A percentile compares a stretch with the other conserved stretches of the same genome.
These are phyloP conservation scores for Myriangium duriaei DNA, from an alignment of 2,329 filamentous ascomycete species.

Conservation along the genomic window DNA sequence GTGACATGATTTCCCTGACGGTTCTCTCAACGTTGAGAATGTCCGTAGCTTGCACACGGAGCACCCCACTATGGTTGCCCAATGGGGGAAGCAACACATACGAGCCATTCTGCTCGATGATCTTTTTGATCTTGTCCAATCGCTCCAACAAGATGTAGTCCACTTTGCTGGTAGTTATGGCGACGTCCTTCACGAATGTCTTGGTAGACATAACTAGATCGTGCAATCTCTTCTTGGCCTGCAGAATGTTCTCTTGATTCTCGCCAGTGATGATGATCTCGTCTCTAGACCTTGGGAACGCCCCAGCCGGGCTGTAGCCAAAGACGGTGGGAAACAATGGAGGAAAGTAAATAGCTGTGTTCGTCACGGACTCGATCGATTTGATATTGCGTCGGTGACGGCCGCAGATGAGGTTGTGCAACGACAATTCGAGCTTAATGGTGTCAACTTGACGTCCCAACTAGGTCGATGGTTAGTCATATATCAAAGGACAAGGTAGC, in stretches of 20 bases:
- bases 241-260: conserved; percentile 66
- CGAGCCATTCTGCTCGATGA: conserved; percentile 91
- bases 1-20: conserved; percentile 86
- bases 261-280: conserved; percentile 95
- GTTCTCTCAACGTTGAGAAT: conserved; percentile 90
- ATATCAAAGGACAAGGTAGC: no score
- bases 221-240: conserved; percentile 83
- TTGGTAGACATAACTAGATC: conserved; percentile 72
- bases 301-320: conserved; percentile 74
- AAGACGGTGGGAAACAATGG: conserved; percentile 87
- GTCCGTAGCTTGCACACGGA: conserved; percentile 86
- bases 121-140: conserved; percentile 92
- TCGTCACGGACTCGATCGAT: conserved; percentile 86
- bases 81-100: conserved; percentile 87
- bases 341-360: conserved; percentile 96
- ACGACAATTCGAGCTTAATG: conserved; percentile 68
- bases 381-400: conserved; percentile 96
- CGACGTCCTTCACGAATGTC: conserved; percentile 72
- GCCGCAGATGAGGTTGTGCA: conserved; percentile 87
- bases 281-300: conserved; percentile 62
- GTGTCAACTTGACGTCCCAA: conserved; percentile 64
- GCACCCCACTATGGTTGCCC: conserved; percentile 69
- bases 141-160: conserved; percentile 86
- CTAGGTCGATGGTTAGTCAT: no score
- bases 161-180: conserved; percentile 81